Evolutionary conservation across 352 stramenopile genomes (phyloP).

Genomic region (Phytophthora brassicae): DNA sequence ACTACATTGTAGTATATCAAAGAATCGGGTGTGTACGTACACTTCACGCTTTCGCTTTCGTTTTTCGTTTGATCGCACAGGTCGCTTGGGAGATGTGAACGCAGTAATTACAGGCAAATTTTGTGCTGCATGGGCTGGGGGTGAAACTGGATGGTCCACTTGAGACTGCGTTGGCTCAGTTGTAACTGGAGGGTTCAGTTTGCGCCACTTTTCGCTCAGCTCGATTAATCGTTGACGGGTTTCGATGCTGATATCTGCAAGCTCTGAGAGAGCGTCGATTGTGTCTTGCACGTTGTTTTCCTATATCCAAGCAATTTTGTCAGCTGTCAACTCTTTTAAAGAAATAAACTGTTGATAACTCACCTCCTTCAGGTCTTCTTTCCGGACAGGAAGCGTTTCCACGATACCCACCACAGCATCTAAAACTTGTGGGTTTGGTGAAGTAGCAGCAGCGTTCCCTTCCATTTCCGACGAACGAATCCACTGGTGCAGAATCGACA

Average conservation of each 20-base stretch:
- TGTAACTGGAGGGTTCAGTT: constrained; percentile 41
- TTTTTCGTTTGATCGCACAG: constrained; percentile 33
- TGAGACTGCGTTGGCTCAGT: constrained; percentile 10
- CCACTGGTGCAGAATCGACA: constrained; percentile 65
- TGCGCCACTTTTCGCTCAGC: constrained; percentile 41
- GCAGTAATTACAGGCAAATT: constrained; percentile 44
- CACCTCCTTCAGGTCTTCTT: constrained; percentile 65
- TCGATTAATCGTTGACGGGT: constrained; percentile 42
- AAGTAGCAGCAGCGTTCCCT: background rate
- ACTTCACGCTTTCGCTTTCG: constrained; percentile 46
- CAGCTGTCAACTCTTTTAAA: background rate
- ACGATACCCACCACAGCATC: constrained; percentile 56
- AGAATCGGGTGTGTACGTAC: constrained; percentile 34
- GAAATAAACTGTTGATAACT: constrained; percentile 16
- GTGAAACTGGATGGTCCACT: constrained; percentile 17
- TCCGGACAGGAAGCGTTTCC: constrained; percentile 58
- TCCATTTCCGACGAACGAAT: constrained; percentile 33
- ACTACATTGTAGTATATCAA: background rate
- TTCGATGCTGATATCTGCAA: constrained; percentile 37
- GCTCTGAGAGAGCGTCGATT: constrained; percentile 36
- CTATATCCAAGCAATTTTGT: constrained; percentile 21
- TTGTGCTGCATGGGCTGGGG: constrained; percentile 14
- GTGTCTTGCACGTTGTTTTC: constrained; percentile 35
- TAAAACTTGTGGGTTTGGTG: constrained; percentile 66
- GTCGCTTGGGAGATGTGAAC: constrained; percentile 44